Conservation (phyloP, 2,329 filamentous ascomycete species). For the Colletotrichum spaethianum region DNA sequence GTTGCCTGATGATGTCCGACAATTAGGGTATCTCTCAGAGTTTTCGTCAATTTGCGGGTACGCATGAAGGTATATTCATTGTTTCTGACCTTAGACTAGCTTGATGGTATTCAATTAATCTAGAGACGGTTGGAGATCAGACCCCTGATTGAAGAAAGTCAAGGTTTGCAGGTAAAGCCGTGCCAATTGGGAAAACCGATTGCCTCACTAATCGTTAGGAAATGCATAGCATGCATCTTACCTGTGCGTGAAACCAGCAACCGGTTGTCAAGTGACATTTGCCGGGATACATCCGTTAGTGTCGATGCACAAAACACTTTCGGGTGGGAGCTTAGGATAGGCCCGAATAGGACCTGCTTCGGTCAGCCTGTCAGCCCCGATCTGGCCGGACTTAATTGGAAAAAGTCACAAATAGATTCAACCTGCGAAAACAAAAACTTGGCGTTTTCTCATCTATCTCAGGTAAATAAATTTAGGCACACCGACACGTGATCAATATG, state of each 20-base stretch:
- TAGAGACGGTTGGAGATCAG: too few species aligned
- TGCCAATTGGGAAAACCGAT: neutral
- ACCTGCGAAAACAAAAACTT: too few species aligned
- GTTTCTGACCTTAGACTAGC: too few species aligned
- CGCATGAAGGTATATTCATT: too few species aligned
- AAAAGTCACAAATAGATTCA: neutral
- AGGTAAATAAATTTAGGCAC: neutral
- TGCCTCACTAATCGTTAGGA: neutral
- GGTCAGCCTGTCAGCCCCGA: neutral
- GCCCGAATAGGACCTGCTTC: neutral
- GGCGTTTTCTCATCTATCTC: too few species aligned
- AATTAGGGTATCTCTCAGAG: neutral
- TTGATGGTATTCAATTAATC: too few species aligned
- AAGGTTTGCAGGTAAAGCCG: neutral
- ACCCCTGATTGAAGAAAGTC: neutral
- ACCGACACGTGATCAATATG: neutral
- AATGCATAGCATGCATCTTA: neutral
- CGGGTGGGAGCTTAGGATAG: neutral
- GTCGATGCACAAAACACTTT: neutral
- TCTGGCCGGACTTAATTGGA: neutral
- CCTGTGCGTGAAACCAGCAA: neutral
- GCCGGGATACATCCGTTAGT: neutral
- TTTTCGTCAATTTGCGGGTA: neutral
- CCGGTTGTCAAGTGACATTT: neutral
- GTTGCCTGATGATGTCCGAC: fast-evolving